These are phyloP conservation scores for Colletotrichum brevisporum DNA, from an alignment of 2,329 filamentous ascomycete species.

Conservation along the genomic window DNA sequence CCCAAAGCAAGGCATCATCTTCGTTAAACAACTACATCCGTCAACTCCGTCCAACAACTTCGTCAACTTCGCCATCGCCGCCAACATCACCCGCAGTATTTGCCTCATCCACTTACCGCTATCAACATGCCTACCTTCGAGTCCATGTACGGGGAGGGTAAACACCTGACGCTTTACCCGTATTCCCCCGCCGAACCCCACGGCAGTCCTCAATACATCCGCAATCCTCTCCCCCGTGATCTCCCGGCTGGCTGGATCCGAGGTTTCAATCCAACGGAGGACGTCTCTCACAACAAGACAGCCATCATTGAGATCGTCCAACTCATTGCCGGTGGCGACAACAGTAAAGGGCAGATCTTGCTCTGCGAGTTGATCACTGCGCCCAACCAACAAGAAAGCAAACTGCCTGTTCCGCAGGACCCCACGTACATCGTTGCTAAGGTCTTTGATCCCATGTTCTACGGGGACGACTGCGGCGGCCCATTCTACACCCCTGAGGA, in stretches of 20 bases:
- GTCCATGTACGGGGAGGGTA: not conserved
- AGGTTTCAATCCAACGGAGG: not conserved
- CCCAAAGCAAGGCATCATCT: too few relatives aligned
- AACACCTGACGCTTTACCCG: not conserved
- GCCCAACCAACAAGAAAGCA: too few relatives aligned
- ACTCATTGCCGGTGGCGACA: not conserved
- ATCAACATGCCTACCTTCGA: not conserved
- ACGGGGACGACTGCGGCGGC: rapidly evolving
- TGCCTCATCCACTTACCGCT: not conserved
- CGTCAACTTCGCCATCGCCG: too few relatives aligned
- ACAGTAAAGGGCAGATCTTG: not conserved
- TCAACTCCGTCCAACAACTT: too few relatives aligned
- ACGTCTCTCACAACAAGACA: not conserved
- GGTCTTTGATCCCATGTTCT: not conserved
- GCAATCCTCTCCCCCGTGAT: not conserved
- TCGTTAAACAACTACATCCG: too few relatives aligned
- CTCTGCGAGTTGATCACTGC: not conserved
- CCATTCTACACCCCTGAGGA: not conserved
- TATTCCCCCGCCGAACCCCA: not conserved
- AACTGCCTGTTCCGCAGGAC: too few relatives aligned
- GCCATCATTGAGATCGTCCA: not conserved
- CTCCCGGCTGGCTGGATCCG: not conserved
- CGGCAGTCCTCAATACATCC: not conserved
- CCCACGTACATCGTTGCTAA: not conserved
- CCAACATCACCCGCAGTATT: not conserved